These are phyloP conservation scores for Xylaria nigripes DNA, from an alignment of 495 filamentous ascomycete genomes.

Conservation along the genomic window DNA sequence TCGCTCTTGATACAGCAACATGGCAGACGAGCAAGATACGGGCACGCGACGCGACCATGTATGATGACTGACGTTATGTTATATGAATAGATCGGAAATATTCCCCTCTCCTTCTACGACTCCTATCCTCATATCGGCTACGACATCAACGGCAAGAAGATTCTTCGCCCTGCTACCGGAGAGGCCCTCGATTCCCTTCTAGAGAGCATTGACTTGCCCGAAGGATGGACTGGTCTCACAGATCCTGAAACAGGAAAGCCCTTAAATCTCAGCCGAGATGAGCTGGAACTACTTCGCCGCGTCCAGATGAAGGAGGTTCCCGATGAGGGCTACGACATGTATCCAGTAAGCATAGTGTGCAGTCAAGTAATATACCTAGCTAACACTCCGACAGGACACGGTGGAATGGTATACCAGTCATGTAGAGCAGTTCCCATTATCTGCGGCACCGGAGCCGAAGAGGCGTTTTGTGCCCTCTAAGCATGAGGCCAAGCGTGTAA, in stretches of 20 bases:
- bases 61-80: background rate
- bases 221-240: constrained; percentile 94
- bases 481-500: constrained; percentile 90
- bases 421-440: constrained; percentile 87
- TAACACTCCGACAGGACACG: constrained; percentile 47
- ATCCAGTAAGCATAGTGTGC: constrained; percentile 47
- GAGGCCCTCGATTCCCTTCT: constrained; percentile 89
- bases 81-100: constrained; percentile 62
- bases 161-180: constrained; percentile 89
- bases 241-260: constrained; percentile 90
- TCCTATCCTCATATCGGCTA: constrained; percentile 97
- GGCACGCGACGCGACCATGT: background rate
- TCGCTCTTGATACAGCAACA: background rate
- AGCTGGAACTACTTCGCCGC: constrained; percentile 79
- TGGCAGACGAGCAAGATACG: background rate
- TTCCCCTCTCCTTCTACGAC: constrained; percentile 91
- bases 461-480: constrained; percentile 95
- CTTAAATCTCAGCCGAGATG: constrained; percentile 75
- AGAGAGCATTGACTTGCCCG: constrained; percentile 94
- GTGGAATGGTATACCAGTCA: constrained; percentile 90
- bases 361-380: background rate
- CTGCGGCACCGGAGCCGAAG: constrained; percentile 91
- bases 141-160: constrained; percentile 96
- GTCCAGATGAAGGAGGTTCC: constrained; percentile 87
- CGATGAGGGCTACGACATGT: constrained; percentile 82